Conservation (phyloP, 768 basidiomycete genomes). For the Lactarius evosmus region DNA sequence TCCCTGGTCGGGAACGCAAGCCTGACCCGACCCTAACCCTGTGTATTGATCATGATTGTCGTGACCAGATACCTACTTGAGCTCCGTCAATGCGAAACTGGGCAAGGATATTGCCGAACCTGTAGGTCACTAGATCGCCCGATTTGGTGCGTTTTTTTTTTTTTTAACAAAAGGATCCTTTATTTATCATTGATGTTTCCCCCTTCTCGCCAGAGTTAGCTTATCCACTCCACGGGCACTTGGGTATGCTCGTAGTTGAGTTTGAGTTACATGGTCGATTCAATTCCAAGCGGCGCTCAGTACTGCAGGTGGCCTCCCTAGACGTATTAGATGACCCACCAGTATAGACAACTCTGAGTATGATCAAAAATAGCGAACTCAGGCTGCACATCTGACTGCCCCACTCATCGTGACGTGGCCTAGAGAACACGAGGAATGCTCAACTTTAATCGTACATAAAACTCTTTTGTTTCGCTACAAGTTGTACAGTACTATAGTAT, state of each 20-base stretch:
- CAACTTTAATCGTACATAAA: too few species aligned
- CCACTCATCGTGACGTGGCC: too few species aligned
- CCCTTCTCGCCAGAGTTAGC: background rate
- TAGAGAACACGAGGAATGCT: too few species aligned
- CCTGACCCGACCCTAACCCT: background rate
- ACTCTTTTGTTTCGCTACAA: too few species aligned
- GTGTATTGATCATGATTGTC: background rate
- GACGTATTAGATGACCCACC: too few species aligned
- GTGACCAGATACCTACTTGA: slow-evolving; percentile 24
- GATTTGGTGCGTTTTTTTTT: background rate
- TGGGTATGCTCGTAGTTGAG: too few species aligned
- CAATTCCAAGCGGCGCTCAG: background rate
- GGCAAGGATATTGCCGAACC: background rate
- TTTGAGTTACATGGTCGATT: too few species aligned
- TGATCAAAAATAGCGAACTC: too few species aligned
- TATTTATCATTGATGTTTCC: background rate
- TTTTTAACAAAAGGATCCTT: too few species aligned
- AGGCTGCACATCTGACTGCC: too few species aligned
- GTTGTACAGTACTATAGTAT: too few species aligned
- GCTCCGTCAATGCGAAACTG: slow-evolving; percentile 10
- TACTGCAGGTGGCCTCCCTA: background rate
- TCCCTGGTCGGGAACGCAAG: background rate
- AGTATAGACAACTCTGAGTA: too few species aligned
- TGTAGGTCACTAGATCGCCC: background rate
- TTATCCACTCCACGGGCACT: background rate